These are phyloP conservation scores for Triticum turgidum DNA, from an alignment of 176 grass and related monocot genomes.

Conservation along the genomic window DNA sequence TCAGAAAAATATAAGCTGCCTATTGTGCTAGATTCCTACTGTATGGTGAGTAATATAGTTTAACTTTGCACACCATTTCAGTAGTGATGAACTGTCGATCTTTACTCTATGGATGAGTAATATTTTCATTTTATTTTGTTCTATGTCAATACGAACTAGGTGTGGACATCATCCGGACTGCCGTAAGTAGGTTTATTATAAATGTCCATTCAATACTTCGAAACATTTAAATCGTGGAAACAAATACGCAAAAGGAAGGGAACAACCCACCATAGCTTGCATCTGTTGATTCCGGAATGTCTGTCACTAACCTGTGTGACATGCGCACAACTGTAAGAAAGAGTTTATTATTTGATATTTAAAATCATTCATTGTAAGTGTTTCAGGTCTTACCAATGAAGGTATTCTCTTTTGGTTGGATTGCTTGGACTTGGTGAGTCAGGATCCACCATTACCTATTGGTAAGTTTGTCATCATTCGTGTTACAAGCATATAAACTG, in stretches of 20 bases:
- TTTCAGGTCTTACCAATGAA: conserved; percentile 88
- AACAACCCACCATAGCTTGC: conserved; percentile 64
- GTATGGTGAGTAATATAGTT: conserved; percentile 1
- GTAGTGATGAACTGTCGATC: background rate
- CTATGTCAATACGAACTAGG: background rate
- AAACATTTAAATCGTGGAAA: conserved; percentile 37
- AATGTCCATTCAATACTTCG: conserved; percentile 17
- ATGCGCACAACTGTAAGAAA: conserved; percentile 31
- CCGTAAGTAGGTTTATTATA: background rate
- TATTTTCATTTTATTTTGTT: background rate
- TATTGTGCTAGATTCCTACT: background rate
- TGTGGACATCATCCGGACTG: background rate
- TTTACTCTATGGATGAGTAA: background rate
- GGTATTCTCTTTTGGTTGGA: conserved; percentile 91
- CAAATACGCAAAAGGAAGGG: background rate
- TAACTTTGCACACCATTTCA: conserved; percentile 16
- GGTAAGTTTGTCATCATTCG: conserved; percentile 37
- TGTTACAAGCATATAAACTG: conserved; percentile 44
- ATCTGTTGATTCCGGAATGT: conserved; percentile 84
- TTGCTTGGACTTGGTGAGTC: conserved; percentile 95
- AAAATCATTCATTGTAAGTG: conserved; percentile 24
- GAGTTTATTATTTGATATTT: conserved; percentile 13
- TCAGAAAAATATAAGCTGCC: background rate
- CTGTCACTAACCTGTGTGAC: conserved; percentile 84
- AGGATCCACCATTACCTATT: conserved; percentile 91